A percentile compares a stretch with the other conserved stretches of the same genome.
Evolutionary conservation across 176 grass and related monocot genomes (phyloP).

Genomic region (Avena atlantica): DNA sequence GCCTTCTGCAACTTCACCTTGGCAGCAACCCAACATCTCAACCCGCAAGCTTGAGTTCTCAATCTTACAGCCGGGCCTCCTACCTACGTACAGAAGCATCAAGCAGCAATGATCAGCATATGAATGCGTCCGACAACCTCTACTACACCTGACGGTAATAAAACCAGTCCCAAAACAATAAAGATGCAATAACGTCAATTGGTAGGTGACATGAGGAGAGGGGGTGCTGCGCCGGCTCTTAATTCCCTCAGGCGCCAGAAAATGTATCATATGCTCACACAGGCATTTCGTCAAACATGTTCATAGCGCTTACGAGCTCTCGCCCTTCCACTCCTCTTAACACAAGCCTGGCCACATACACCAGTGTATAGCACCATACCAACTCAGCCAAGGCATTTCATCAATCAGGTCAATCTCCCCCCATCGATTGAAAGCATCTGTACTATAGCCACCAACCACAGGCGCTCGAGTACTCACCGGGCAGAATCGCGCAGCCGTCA

Average conservation of each 20-base stretch:
- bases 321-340: not conserved
- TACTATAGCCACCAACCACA: not conserved
- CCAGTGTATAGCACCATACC: not conserved
- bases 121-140: not conserved
- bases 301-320: not conserved
- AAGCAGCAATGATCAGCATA: slow-evolving; percentile 19
- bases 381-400: slow-evolving; percentile 20
- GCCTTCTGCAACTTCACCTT: slow-evolving; percentile 56
- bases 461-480: slow-evolving; percentile 42
- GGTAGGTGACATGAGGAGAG: not conserved
- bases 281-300: slow-evolving; percentile 19
- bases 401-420: slow-evolving; percentile 4
- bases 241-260: not conserved
- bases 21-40: slow-evolving; percentile 54
- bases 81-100: slow-evolving; percentile 51
- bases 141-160: slow-evolving; percentile 3
- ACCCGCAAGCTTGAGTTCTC: slow-evolving; percentile 44
- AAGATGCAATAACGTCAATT: not conserved
- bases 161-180: not conserved
- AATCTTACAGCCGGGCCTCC: slow-evolving; percentile 33
- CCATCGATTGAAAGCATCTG: not conserved
- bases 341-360: not conserved
- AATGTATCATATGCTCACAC: slow-evolving; percentile 9
- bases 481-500: slow-evolving; percentile 24
- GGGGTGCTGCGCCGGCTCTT: not conserved